These are phyloP conservation scores for Fusarium sp. DNA, from an alignment of 2,329 filamentous ascomycete species.

Conservation along the genomic window DNA sequence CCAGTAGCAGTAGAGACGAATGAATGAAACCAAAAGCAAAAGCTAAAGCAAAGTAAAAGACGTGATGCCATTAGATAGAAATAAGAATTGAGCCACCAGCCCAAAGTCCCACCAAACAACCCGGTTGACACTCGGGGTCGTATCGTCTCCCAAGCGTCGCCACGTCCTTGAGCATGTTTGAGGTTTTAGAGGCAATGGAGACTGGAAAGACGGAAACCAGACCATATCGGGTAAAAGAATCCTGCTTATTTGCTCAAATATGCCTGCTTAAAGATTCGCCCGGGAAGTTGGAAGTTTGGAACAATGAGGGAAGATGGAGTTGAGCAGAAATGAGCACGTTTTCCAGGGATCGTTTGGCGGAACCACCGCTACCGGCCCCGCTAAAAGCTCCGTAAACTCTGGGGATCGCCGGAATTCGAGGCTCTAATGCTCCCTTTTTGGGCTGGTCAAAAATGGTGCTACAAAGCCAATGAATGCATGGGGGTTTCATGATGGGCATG, in stretches of 20 bases:
- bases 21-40: background rate
- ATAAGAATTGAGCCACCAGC: constrained; percentile 34
- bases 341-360: constrained; percentile 39
- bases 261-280: constrained; percentile 14
- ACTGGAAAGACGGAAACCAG: constrained; percentile 33
- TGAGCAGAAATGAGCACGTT: constrained; percentile 54
- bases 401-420: constrained; percentile 9
- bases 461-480: background rate
- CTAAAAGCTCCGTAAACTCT: constrained; percentile 15
- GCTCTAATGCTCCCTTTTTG: constrained; percentile 4
- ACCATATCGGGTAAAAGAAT: constrained; percentile 33
- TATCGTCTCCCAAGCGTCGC: background rate
- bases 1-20: too few relatives aligned
- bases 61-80: constrained; percentile 37
- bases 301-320: constrained; percentile 19
- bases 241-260: constrained; percentile 40
- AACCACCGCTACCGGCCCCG: constrained; percentile 16
- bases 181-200: constrained; percentile 9
- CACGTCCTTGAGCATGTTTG: constrained; percentile 32
- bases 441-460: constrained; percentile 1
- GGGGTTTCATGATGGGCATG: constrained; percentile 6
- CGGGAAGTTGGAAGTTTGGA: background rate
- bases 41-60: constrained; percentile 17
- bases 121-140: background rate
- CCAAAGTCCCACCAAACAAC: constrained; percentile 21